A percentile compares a stretch with the other conserved stretches of the same genome.
phyloP scores from a whole-genome alignment of 2,329 filamentous ascomycete genomes.

The Triangularia setosa region DNA sequence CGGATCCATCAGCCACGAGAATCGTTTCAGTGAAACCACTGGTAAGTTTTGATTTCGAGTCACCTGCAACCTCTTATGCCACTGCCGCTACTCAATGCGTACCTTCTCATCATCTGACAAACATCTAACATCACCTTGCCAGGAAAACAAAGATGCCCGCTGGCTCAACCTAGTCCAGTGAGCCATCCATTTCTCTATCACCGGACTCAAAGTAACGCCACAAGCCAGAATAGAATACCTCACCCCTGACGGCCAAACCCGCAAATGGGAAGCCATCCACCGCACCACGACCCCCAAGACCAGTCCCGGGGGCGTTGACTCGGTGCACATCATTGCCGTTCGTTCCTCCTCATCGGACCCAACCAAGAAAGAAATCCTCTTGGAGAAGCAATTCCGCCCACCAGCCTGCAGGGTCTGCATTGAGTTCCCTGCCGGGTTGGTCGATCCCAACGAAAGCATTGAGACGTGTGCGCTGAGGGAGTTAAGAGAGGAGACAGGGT shows the following conservation, averaged over 20 bases:
- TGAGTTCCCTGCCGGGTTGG: constrained; percentile 57
- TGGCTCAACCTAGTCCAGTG: constrained; percentile 13
- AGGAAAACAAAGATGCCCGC: constrained; percentile 10
- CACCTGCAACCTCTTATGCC: too few species aligned
- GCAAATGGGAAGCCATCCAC: constrained; percentile 66
- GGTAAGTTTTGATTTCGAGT: neutral
- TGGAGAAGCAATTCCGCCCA: constrained; percentile 61
- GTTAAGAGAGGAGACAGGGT: constrained; percentile 61
- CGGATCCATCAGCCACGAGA: neutral
- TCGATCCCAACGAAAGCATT: constrained; percentile 55
- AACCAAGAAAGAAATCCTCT: constrained; percentile 45
- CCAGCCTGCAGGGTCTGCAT: constrained; percentile 54
- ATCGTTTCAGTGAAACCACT: neutral
- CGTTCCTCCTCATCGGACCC: constrained; percentile 44
- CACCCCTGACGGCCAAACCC: constrained; percentile 52
- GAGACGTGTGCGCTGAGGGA: constrained; percentile 58
- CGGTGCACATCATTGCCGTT: constrained; percentile 65
- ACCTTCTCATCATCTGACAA: neutral
- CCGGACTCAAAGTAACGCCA: neutral
- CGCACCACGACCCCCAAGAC: constrained; percentile 58
- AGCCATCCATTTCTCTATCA: neutral
- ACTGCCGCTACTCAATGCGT: too few species aligned
- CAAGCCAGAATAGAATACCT: constrained; percentile 52
- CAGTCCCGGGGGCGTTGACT: constrained; percentile 54
- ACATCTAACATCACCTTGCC: neutral